Evolutionary conservation across 129 eudicot genomes (phyloP), one percentile per base, ranked within the genome.

Genomic region (Flaveria linearis): DNA sequence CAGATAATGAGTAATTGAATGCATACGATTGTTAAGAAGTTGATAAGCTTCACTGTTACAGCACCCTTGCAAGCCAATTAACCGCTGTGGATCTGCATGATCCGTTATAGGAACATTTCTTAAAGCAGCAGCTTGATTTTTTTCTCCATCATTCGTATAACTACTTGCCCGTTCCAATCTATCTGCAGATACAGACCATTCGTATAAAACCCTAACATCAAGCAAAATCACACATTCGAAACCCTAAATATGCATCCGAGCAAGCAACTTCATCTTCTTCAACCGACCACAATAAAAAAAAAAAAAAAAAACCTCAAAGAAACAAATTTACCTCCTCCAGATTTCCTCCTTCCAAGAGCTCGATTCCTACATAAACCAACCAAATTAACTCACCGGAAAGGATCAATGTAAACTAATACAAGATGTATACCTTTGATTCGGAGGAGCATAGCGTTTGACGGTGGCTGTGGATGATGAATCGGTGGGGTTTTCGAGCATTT

Each of bases 381-480:
- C 50, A 71, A 42, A 76, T 80, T 78, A 45, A 53, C 18, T 17
- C 46, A 49, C 57, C 51, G 60, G 7, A 55, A 74, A 50, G 25
- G 3, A 11, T 64, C 22, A 18, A 16, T 52, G 8, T 15, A 42
- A 17, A 70, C 2, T 0, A 42, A 63, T 18, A 69, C 16, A 46
- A 39, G 4, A 71, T 0, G 20, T 9, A 50, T 58, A 84, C 96
- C 96, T 83, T 68, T 90, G 96, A 79, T 84, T 88, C 69, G 97
- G 97, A 30, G 90, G 97, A 73, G 97, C 94, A 77, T 88, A 91
- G 63, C 97, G 97, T 80, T 85, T 91, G 83, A 86, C 83, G 73
- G 88, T 81, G 85, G 83, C 84, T 30, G 87, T 28, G 20, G 82
- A 50, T 71, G 73, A 73, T 39, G 88, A 81, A 83, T 88, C 94